These are phyloP conservation scores for Petunia secreta DNA, from an alignment of 257 asterid species.

Conservation along the genomic window DNA sequence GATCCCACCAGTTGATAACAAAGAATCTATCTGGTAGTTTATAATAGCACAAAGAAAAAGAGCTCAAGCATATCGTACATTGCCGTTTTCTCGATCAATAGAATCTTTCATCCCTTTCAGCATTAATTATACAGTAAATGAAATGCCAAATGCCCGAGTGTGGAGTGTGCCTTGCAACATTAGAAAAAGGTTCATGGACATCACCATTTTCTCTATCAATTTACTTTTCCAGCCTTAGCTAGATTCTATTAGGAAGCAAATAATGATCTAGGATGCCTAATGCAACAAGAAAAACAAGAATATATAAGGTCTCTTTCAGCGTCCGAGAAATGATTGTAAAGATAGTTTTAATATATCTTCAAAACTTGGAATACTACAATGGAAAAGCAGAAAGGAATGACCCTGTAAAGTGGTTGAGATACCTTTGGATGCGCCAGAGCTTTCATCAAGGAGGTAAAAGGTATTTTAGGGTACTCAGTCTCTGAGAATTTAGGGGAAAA, in stretches of 20 bases:
- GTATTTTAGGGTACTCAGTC: constrained; percentile 54
- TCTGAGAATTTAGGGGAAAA: constrained; percentile 44
- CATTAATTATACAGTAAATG: background rate
- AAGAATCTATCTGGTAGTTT: background rate
- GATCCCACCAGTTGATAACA: constrained; percentile 8
- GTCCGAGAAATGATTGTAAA: background rate
- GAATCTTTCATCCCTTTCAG: background rate
- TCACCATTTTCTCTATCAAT: background rate
- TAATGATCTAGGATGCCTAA: background rate
- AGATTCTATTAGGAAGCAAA: background rate
- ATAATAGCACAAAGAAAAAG: background rate
- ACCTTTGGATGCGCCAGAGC: constrained; percentile 77
- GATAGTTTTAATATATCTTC: background rate
- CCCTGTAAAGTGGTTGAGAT: constrained; percentile 21
- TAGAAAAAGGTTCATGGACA: constrained; percentile 10
- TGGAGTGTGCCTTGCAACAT: constrained; percentile 6
- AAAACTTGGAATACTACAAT: constrained; percentile 6
- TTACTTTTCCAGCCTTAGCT: background rate
- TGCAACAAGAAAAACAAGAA: background rate
- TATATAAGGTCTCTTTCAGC: background rate
- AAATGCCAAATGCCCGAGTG: background rate
- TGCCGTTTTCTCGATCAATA: background rate
- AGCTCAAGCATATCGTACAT: background rate
- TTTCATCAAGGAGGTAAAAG: constrained; percentile 75
- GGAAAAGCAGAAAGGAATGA: background rate